phyloP scores from a whole-genome alignment of 164 flowering plant genomes.

The Platanus orientalis region DNA sequence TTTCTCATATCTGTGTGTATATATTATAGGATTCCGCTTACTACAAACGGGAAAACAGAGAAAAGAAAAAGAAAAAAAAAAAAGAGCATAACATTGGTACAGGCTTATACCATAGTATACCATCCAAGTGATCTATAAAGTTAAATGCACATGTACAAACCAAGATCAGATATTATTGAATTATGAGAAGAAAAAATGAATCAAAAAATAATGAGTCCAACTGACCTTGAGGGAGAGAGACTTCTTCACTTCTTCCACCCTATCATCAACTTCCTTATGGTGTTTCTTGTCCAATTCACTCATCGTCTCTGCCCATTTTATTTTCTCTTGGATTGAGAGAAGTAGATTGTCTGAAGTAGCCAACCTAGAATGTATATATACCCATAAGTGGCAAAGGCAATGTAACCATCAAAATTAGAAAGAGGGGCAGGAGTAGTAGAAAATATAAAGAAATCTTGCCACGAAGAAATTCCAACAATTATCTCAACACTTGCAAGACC shows the following conservation, averaged over 20 bases:
- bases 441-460: conserved; percentile 4
- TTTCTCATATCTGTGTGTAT: no score
- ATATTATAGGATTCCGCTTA: no score
- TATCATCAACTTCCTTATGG: conserved; percentile 68
- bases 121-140: background rate
- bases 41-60: no score
- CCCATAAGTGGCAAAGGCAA: background rate
- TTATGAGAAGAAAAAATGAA: background rate
- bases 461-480: no score
- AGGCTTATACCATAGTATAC: no score
- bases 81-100: no score
- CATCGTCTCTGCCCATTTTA: conserved; percentile 92
- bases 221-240: conserved; percentile 80
- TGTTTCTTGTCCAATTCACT: conserved; percentile 75
- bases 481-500: no score
- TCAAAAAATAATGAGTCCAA: conserved; percentile 23
- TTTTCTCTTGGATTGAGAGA: conserved; percentile 83
- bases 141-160: no score
- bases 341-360: conserved; percentile 80
- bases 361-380: conserved; percentile 45
- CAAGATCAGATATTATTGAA: background rate
- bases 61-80: no score
- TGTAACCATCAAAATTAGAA: background rate
- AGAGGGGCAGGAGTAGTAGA: background rate
- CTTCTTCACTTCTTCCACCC: conserved; percentile 73